Base-by-base conservation (phyloP, 148 eudicot genomes). In the Silene latifolia region DNA sequence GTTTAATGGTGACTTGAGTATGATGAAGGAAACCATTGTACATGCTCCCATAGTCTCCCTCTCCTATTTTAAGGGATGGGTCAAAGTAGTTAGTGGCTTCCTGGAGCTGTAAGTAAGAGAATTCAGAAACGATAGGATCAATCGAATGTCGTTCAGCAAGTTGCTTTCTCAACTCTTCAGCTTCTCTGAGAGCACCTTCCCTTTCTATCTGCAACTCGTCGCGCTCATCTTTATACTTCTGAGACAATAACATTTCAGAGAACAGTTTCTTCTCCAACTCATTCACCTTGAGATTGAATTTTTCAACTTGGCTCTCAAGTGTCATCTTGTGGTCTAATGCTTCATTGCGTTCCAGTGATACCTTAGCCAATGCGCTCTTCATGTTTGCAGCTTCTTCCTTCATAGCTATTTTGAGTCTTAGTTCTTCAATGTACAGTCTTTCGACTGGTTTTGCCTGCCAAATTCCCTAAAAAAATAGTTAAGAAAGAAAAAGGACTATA, bases 31-130 rank as follows among this genome's bases (percentile, higher is more conserved):
- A 35, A 44, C 90, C 96, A 81, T 64, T 82, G 64, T 87, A 94
- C 54, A 87, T 85, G 82, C 76, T 85, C 44, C 92, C 97, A 75
- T 85, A 84, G 71, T 89, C 88, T 35, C 97, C 97, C 85, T 89
- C 96, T 44, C 92, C 93, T 35, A 90, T 86, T 88, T 86, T 90
- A 75, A 85, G 78, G 20, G 82, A 82, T 27, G 69, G 82, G 75
- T 87, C 83, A 67, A 92, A 92, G 67, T 61, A 58, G 19, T 70
- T 71, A 15, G 98, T 94, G 18, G 92, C 98, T 79, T 84, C 85
- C 76, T 85, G 80, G 51, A 94, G 80, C 77, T 94, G 97, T 2
- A 75, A 82, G 79, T 83, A 81, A 67, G 88, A 84, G 76, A 90
- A 85, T 51, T 86, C 90, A 5, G 85, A 77, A 77, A 83, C 83